Conservation (phyloP, 116 monocot genomes). For the Phalaenopsis hybrid region DNA sequence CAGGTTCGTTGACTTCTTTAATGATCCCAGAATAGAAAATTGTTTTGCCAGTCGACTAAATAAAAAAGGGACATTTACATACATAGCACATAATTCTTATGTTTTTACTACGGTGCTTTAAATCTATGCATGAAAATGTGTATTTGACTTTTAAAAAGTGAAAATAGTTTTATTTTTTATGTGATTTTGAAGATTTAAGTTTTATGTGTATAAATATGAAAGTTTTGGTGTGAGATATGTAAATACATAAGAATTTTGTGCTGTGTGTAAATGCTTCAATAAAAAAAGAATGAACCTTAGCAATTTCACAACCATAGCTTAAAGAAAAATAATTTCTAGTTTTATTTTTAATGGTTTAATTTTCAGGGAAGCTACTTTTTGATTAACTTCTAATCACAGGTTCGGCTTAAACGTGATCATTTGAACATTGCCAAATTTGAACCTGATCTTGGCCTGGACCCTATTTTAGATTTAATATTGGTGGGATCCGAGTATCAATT, state of each 20-base stretch:
- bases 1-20: constrained; percentile 44
- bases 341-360: neutral
- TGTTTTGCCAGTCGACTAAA: too few species aligned
- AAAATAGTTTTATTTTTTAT: too few species aligned
- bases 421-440: constrained; percentile 93
- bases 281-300: neutral
- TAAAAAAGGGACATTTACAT: too few species aligned
- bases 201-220: too few species aligned
- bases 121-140: too few species aligned
- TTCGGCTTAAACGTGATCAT: constrained; percentile 93
- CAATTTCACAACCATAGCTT: neutral
- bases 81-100: too few species aligned
- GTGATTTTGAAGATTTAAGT: too few species aligned
- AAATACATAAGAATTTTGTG: too few species aligned
- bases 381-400: constrained; percentile 32
- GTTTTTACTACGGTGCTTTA: too few species aligned
- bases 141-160: too few species aligned
- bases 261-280: too few species aligned
- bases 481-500: constrained; percentile 99
- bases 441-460: constrained; percentile 93
- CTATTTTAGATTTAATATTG: constrained; percentile 74
- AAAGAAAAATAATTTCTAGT: neutral
- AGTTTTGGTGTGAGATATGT: too few species aligned
- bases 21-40: neutral
- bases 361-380: neutral